phyloP scores from a whole-genome alignment of 768 basidiomycete species.

The Podaxis carcinomalis region DNA sequence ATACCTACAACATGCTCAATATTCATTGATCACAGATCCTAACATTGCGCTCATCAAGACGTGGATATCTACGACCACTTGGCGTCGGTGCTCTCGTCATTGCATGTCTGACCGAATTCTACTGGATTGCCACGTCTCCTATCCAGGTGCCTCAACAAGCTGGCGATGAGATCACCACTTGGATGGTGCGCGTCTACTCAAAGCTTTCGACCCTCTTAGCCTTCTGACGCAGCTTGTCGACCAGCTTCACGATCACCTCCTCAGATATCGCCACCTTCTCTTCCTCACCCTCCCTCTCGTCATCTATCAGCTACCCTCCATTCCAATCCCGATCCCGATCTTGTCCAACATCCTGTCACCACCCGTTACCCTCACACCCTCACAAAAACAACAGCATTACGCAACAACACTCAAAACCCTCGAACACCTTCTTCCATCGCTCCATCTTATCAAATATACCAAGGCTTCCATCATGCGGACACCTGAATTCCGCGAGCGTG shows the following conservation, averaged over 20 bases:
- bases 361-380: conserved; percentile 22
- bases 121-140: conserved; percentile 43
- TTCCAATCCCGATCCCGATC: conserved; percentile 27
- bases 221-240: background rate
- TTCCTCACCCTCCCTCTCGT: conserved; percentile 56
- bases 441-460: conserved; percentile 53
- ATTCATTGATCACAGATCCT: conserved; percentile 12
- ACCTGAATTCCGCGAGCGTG: conserved; percentile 42
- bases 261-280: conserved; percentile 47
- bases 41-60: conserved; percentile 22
- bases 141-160: conserved; percentile 38
- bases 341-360: conserved; percentile 23
- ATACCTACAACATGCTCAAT: background rate
- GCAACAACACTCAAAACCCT: conserved; percentile 20
- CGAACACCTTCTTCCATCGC: conserved; percentile 35
- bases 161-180: conserved; percentile 23
- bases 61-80: conserved; percentile 33
- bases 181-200: conserved; percentile 31
- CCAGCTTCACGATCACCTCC: conserved; percentile 66
- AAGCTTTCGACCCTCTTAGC: background rate
- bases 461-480: conserved; percentile 55
- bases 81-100: conserved; percentile 45
- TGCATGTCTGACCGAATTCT: conserved; percentile 49
- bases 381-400: conserved; percentile 8
- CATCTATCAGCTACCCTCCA: conserved; percentile 31